A percentile compares a stretch with the other conserved stretches of the same genome.
These are phyloP conservation scores for Linnemannia exigua DNA, from an alignment of 192 early-diverging fungal species.

Conservation along the genomic window DNA sequence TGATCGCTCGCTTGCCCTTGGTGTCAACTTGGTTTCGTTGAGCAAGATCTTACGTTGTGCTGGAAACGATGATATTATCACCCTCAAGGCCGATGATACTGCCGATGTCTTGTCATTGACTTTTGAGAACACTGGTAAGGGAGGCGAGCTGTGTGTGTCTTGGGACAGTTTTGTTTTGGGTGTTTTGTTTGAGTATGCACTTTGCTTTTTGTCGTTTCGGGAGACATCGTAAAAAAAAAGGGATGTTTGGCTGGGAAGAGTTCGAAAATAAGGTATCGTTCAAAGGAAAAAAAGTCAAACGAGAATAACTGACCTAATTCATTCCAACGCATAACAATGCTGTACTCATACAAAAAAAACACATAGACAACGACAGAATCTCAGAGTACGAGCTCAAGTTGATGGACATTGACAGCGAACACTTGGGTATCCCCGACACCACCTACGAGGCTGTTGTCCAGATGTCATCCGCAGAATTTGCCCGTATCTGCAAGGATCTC, in stretches of 20 bases:
- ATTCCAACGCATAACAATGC: no score
- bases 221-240: neutral
- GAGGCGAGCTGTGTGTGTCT: neutral
- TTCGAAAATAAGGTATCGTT: neutral
- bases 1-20: conserved; percentile 91
- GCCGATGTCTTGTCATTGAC: conserved; percentile 85
- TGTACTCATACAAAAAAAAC: no score
- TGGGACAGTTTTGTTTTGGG: neutral
- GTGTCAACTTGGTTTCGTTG: conserved; percentile 88
- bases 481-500: conserved; percentile 92
- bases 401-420: conserved; percentile 98
- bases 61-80: conserved; percentile 92
- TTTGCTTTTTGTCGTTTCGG: neutral
- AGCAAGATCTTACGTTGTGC: conserved; percentile 96
- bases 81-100: conserved; percentile 89
- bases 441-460: conserved; percentile 91
- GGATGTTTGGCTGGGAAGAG: neutral
- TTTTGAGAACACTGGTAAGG: conserved; percentile 77
- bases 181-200: neutral
- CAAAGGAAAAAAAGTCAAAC: neutral
- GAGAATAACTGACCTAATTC: neutral
- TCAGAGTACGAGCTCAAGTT: conserved; percentile 97
- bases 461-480: conserved; percentile 93
- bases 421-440: conserved; percentile 96
- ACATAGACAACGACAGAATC: conserved; percentile 73